These are phyloP conservation scores for Protomyces gravidus DNA, from an alignment of 1,139 yeast genomes.

Conservation along the genomic window DNA sequence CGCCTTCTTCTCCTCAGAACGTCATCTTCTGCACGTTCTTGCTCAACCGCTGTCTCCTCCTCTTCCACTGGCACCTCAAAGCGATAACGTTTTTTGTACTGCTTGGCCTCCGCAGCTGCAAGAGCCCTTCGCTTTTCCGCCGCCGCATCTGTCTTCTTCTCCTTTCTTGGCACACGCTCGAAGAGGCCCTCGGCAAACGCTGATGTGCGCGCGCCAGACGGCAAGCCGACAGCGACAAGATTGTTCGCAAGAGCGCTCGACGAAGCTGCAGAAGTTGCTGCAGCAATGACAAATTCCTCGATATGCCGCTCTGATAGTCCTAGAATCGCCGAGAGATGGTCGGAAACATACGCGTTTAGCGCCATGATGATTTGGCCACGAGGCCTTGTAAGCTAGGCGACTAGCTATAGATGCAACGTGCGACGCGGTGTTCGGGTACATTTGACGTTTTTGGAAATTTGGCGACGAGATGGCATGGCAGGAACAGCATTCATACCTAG, in stretches of 20 bases:
- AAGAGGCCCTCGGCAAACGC: conserved; percentile 38
- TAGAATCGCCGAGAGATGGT: conserved; percentile 19
- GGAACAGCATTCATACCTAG: neutral
- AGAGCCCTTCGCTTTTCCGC: conserved; percentile 16
- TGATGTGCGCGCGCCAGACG: conserved; percentile 34
- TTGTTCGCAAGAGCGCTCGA: conserved; percentile 34
- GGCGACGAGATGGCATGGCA: conserved; percentile 1
- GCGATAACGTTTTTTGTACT: conserved; percentile 28
- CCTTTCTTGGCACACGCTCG: conserved; percentile 34
- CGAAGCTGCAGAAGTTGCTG: conserved; percentile 15
- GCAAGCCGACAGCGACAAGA: conserved; percentile 39
- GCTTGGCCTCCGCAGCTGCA: conserved; percentile 12
- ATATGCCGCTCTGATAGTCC: conserved; percentile 30
- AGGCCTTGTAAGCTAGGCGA: neutral
- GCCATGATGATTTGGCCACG: conserved; percentile 15
- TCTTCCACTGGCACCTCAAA: conserved; percentile 31
- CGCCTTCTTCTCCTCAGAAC: conserved; percentile 13
- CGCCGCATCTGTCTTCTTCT: conserved; percentile 20
- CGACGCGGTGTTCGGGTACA: no score
- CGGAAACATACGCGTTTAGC: conserved; percentile 24
- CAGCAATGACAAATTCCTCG: conserved; percentile 30
- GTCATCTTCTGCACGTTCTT: conserved; percentile 15
- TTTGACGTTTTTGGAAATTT: neutral
- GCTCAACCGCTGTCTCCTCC: conserved; percentile 3
- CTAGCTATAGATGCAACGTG: no score